Evolutionary conservation across 768 basidiomycete species (phyloP), one percentile per base, ranked within the genome.

Genomic region (Lactarius hengduanensis): DNA sequence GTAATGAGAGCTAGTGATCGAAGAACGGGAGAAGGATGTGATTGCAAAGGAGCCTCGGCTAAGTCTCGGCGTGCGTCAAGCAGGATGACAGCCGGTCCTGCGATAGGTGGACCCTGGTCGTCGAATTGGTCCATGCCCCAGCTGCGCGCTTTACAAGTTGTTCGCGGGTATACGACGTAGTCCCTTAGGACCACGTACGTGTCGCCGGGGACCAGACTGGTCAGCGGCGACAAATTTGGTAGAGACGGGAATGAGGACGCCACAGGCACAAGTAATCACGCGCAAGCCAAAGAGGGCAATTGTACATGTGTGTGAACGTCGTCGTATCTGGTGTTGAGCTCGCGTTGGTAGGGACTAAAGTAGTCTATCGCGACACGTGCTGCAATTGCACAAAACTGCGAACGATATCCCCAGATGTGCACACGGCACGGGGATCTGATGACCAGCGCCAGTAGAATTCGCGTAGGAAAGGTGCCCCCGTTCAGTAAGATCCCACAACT

Each of bases 381-480:
- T 73, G 72, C 62, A 74, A 59, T 11, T 73, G 74, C 10, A 72
- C 73, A 59, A 69, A 61, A 16, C 75, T 73, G 36, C 66, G 63
- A 9, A 62, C 62, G 18, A 75, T 68, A 20, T 59, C 69, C 28
- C 73, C 73, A 57, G 73, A 70, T 16, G 57, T 67, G 68, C 73
- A 75, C 34, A 74, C 72, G 15, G 74, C 34, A 74, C 72, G 15
- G 74, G 74, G 20, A 77, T 76, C 66, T 76, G 71, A 69, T 76
- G 74, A 13, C 73, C 75, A 26, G 82, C 80, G 11, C 79, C 79
- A 65, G 75, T 82, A 45, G 84, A 78, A n/a, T 82, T 78, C 18
- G 85, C 72, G 68, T 83, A 86, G 5, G 83, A 72, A 80, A 79
- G 13, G 77, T 82, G 13, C 84, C 85, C 11, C 83, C 65, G 83